These are phyloP conservation scores for Pythium guiyangense DNA, from an alignment of 352 stramenopile species.

Conservation along the genomic window DNA sequence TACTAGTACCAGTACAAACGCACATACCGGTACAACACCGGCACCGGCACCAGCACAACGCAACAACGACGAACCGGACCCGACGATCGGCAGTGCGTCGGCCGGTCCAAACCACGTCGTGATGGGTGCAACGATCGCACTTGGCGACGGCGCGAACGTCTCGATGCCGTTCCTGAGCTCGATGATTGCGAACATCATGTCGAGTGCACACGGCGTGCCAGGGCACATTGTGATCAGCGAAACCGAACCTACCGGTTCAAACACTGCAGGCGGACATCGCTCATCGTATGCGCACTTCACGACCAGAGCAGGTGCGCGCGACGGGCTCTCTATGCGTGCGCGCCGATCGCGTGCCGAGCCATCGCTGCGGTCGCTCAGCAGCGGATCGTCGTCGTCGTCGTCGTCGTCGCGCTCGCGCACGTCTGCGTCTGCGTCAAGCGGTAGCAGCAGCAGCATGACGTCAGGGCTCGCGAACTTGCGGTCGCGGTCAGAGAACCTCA, in stretches of 20 bases:
- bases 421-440: neutral
- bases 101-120: slow-evolving; percentile 35
- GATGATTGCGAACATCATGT: slow-evolving; percentile 79
- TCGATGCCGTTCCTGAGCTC: slow-evolving; percentile 83
- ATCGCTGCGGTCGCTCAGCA: slow-evolving; percentile 4
- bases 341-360: slow-evolving; percentile 5
- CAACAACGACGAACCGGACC: slow-evolving; percentile 76
- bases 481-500: slow-evolving; percentile 23
- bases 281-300: slow-evolving; percentile 13
- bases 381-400: neutral
- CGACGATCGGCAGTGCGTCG: slow-evolving; percentile 14
- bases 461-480: slow-evolving; percentile 24
- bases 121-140: slow-evolving; percentile 73
- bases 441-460: slow-evolving; percentile 1
- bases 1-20: neutral
- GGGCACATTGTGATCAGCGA: slow-evolving; percentile 12
- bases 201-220: slow-evolving; percentile 25
- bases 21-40: neutral
- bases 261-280: slow-evolving; percentile 2
- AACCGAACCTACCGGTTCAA: neutral
- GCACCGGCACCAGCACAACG: neutral
- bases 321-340: neutral
- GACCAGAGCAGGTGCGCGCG: neutral
- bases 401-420: slow-evolving; percentile 1
- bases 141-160: slow-evolving; percentile 57